Conservation (phyloP, 208 protist species). For the Trypanosoma caninum region DNA sequence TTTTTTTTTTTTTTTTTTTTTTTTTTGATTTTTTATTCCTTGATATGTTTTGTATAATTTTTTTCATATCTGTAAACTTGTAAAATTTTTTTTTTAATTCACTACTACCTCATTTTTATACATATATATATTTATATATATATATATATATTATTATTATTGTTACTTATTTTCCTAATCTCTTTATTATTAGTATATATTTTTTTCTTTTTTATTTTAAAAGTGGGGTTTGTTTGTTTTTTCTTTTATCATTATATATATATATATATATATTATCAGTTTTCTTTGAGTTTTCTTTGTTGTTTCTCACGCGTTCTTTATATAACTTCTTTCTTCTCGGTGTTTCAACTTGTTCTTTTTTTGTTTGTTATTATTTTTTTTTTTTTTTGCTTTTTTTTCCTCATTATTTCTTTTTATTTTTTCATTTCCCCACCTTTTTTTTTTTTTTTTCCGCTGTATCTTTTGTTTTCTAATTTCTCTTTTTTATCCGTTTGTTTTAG, state of each 20-base stretch:
- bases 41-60: not conserved
- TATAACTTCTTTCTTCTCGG: not conserved
- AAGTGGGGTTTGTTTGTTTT: not conserved
- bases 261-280: not conserved
- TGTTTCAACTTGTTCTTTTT: not conserved
- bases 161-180: not conserved
- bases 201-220: not conserved
- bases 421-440: not conserved
- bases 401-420: not conserved
- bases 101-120: not conserved
- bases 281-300: not conserved
- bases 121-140: constrained; percentile 7
- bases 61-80: not conserved
- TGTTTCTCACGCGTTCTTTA: not conserved
- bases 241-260: not conserved
- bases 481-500: not conserved
- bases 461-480: not conserved
- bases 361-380: not conserved
- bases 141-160: not conserved
- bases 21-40: not conserved
- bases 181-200: not conserved
- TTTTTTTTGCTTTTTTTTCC: constrained; percentile 1
- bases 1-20: not conserved
- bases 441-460: not conserved
- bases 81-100: constrained; percentile 4